Evolutionary conservation across 2,329 filamentous ascomycete genomes (phyloP), one percentile per base, ranked within the genome.

Genomic region (Shiraia bambusicola): DNA sequence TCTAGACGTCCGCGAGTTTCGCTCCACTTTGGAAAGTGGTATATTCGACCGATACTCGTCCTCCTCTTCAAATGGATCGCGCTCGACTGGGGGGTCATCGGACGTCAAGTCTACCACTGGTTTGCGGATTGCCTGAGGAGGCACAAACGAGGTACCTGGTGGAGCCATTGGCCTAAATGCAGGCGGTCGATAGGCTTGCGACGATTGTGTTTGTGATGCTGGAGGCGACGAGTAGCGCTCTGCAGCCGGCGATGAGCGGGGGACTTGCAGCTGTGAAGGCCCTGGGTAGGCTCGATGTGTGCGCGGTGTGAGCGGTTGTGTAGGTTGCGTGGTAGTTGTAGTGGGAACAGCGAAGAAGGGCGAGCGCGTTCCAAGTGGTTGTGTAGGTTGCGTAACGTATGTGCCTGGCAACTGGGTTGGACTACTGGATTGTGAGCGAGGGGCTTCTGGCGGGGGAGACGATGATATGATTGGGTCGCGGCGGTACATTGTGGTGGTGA

Each of bases 231-330:
- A 55, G 17, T 50, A 41, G 30, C 56, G 61, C 27, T 63, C 57
- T 6, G 43, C 25, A 9, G 84, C 77, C 2, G 90, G 91, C 1
- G 92, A 96, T 3, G 91, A 96, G n/a, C 88, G 88, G 22, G 86
- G 84, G 3, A 96, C 91, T 66, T 95, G 91, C 41, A 96, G 74
- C 36, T 78, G 63, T 24, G 58, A 76, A 16, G 52, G 40, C 13
- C 42, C 36, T 29, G 56, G 55, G 19, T 36, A 41, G 11, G 59
- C 63, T 24, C 65, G 64, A 17, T 58, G 62, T 28, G 66, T 50
- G 25, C 65, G 59, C 2, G 71, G 67, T 12, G 74, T 71, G 17
- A 84, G 66, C 25, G 82, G 69, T 56, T 84, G 82, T 9, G 79
- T 84, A 1, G 82, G 80, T 55, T 85, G 82, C 19, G 56, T 59